These are phyloP conservation scores for Alternaria triticimaculans DNA, from an alignment of 2,329 filamentous ascomycete genomes.

Conservation along the genomic window DNA sequence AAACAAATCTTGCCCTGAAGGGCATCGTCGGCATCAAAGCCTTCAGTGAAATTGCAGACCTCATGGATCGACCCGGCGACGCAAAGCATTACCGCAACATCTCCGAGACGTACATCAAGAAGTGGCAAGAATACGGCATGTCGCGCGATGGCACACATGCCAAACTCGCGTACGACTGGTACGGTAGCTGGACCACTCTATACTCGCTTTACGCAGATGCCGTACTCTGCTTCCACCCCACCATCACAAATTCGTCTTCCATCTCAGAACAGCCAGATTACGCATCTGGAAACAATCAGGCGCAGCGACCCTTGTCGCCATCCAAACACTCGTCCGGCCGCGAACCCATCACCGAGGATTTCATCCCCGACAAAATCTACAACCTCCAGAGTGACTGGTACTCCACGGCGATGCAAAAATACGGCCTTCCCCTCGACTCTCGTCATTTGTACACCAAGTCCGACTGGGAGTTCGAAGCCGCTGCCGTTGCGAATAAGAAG, in stretches of 20 bases:
- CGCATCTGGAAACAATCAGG: constrained; percentile 7
- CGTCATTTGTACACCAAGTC: constrained; percentile 86
- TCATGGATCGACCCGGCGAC: constrained; percentile 65
- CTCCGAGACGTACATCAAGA: constrained; percentile 69
- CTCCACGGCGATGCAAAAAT: constrained; percentile 76
- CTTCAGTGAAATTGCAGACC: constrained; percentile 72
- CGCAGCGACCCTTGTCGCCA: constrained; percentile 31
- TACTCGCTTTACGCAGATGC: constrained; percentile 86
- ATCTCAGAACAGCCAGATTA: constrained; percentile 4
- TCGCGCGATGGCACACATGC: constrained; percentile 73
- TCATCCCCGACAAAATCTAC: constrained; percentile 80
- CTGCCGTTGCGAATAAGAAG: constrained; percentile 73
- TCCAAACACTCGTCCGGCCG: constrained; percentile 23
- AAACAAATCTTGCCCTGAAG: constrained; percentile 83
- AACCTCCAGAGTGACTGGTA: constrained; percentile 83
- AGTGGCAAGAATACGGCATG: constrained; percentile 75
- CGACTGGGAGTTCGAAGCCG: constrained; percentile 91
- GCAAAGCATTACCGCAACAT: constrained; percentile 67
- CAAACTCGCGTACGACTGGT: constrained; percentile 80
- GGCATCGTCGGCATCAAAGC: constrained; percentile 83
- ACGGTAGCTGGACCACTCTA: constrained; percentile 81
- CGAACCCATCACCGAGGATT: constrained; percentile 52
- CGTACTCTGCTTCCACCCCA: constrained; percentile 78
- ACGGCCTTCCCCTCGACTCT: constrained; percentile 82
- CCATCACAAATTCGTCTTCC: constrained; percentile 48